phyloP scores from a whole-genome alignment of 352 stramenopile genomes.

The Pythium utonaiense region DNA sequence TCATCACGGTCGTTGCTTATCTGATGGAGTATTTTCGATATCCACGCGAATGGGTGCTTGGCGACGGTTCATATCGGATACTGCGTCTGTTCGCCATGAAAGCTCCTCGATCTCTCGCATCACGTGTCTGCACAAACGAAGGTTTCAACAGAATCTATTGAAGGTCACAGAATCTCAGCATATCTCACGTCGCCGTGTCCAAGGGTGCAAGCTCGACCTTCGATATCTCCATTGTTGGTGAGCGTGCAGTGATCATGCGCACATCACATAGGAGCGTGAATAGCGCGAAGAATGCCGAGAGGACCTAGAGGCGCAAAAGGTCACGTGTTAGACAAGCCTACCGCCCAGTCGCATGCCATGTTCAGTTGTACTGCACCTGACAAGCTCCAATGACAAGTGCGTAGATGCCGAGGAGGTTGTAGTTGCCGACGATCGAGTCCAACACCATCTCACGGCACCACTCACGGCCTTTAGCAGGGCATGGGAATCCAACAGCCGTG shows the following conservation, averaged over 20 bases:
- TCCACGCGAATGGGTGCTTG: neutral
- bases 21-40: neutral
- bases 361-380: conserved; percentile 8
- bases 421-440: conserved; percentile 39
- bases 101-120: neutral
- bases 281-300: conserved; percentile 42
- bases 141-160: neutral
- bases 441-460: conserved; percentile 59
- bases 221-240: conserved; percentile 34
- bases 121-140: neutral
- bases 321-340: neutral
- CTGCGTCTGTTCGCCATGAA: neutral
- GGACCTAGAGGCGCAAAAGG: conserved; percentile 22
- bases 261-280: conserved; percentile 66
- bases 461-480: conserved; percentile 29
- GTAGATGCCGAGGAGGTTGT: conserved; percentile 41
- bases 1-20: neutral
- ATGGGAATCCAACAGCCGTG: conserved; percentile 17
- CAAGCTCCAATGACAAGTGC: conserved; percentile 38
- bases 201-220: conserved; percentile 18
- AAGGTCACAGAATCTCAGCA: neutral
- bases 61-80: neutral
- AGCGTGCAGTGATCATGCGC: conserved; percentile 34
- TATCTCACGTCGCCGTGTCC: neutral
- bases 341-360: neutral